Evolutionary conservation across 176 grass and related monocot species (phyloP), one percentile per base, ranked within the genome.

Genomic region (Leersia perrieri): DNA sequence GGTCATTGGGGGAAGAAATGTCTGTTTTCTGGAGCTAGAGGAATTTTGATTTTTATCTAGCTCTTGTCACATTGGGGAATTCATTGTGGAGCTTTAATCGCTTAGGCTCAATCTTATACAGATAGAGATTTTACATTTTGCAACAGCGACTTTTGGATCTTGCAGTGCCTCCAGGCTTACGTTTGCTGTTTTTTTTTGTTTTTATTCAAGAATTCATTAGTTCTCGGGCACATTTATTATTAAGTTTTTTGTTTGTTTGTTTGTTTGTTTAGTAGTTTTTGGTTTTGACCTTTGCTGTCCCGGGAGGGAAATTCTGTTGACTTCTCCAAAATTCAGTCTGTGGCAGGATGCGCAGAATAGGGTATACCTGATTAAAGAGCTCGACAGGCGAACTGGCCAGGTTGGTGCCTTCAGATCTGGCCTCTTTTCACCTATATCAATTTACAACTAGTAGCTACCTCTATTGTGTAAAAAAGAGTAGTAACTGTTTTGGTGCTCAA

Each of bases 321-420:
- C 74, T 65, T 40, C 13, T 74, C 25, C 1, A 11, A 71, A 66
- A 57, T 33, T 72, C 87, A 99, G 96, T 60, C 81, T 99, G 57
- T 99, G 96, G 93, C 93, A 99, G 88, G 96, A 95, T 36, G 87
- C 96, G 4, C 90, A 95, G 74, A 99, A 85, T 77, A 74, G 93
- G 83, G 87, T 95, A 61, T 91, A 95, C 71, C 78, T 99, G 40
- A 95, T 99, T 41, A 90, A 95, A 41, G 96, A 95, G 77, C 90
- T 99, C 0, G 96, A 95, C 86, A 92, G 85, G 63, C 89, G 85
- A 84, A 95, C 90, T 13, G 90, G 96, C 31, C 88, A 99, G 90
- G 96, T 93, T 79, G 55, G 60, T 88, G 34, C 68, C 68, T 35
- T 57, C 60, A 44, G 76, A 88, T 73, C 58, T 31, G 14, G 3